These are phyloP conservation scores for Paraconiothyrium brasiliense DNA, from an alignment of 2,329 filamentous ascomycete genomes.

Conservation along the genomic window DNA sequence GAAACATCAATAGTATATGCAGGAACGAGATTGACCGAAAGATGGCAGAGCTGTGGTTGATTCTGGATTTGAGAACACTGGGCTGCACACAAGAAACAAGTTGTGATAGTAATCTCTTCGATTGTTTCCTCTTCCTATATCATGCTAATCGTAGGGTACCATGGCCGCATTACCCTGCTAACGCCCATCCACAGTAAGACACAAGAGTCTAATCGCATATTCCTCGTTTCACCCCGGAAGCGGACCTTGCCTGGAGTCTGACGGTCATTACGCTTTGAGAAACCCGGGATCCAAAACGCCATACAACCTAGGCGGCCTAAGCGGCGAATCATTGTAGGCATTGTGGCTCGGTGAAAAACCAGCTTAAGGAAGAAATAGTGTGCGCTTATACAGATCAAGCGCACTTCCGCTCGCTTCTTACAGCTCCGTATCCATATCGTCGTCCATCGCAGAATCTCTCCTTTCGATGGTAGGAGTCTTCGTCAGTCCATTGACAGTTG, in stretches of 20 bases:
- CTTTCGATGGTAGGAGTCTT: neutral
- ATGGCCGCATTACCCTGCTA: neutral
- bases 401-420: neutral
- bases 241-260: neutral
- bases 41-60: neutral
- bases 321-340: neutral
- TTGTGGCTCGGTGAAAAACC: neutral
- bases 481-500: neutral
- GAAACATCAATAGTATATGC: no score
- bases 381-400: neutral
- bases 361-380: neutral
- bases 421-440: neutral
- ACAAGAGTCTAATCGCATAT: no score
- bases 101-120: neutral
- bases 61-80: neutral
- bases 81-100: neutral
- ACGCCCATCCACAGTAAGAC: no score
- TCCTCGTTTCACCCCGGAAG: neutral
- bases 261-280: neutral
- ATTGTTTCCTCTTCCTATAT: neutral
- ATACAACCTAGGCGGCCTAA: neutral
- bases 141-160: neutral
- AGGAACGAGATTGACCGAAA: no score
- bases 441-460: slow-evolving; percentile 3
- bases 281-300: neutral